Evolutionary conservation across 108 stramenopile genomes (phyloP).

Genomic region (Schizochytrium sp.): DNA sequence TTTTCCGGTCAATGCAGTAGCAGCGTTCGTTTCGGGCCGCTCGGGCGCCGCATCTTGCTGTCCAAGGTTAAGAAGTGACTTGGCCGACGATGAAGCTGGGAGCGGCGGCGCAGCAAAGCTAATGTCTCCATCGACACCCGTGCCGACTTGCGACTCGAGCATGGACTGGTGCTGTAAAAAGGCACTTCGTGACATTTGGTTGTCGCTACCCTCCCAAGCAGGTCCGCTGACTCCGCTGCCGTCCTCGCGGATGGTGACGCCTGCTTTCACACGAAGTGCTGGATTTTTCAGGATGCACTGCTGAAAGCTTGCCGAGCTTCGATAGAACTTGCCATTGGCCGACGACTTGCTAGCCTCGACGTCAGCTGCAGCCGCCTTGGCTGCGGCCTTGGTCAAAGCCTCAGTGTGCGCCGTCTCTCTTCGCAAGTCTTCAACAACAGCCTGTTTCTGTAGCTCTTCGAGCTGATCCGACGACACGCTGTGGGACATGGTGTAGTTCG

Average conservation of each 20-base stretch:
- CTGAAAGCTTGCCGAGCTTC: slow-evolving; percentile 6
- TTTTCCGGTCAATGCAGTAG: too few species aligned
- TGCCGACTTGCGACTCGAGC: neutral
- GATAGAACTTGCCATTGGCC: neutral
- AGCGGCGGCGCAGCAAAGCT: too few species aligned
- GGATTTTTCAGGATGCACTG: slow-evolving; percentile 9
- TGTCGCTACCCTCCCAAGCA: neutral
- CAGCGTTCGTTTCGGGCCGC: too few species aligned
- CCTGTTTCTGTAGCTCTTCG: neutral
- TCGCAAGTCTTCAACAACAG: neutral
- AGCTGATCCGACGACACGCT: neutral
- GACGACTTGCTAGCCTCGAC: neutral
- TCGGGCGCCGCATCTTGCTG: too few species aligned
- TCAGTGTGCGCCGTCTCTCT: neutral
- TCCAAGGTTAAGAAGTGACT: too few species aligned
- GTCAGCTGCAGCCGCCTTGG: neutral
- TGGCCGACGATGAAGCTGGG: too few species aligned
- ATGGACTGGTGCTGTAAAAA: slow-evolving; percentile 9
- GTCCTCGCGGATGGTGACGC: slow-evolving; percentile 3
- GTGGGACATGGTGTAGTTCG: neutral
- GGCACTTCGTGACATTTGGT: neutral
- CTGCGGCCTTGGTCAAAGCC: neutral
- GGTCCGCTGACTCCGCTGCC: neutral
- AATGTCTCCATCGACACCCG: neutral
- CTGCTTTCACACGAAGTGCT: neutral